Evolutionary conservation across 148 eudicot species (phyloP).

Genomic region (Camellia japonica): DNA sequence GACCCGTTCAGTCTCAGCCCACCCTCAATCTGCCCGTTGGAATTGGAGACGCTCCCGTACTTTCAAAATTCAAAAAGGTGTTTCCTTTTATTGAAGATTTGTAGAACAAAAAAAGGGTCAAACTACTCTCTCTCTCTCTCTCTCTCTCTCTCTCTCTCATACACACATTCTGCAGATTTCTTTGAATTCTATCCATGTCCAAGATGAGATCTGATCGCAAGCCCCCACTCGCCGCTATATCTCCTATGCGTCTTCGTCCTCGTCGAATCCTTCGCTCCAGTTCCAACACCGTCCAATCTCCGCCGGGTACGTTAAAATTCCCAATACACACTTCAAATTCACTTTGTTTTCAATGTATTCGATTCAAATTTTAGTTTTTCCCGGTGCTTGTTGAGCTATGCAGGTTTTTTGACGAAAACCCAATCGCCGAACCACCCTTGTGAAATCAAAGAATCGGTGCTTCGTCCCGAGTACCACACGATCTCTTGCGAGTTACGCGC

Average conservation of each 20-base stretch:
- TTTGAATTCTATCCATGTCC: constrained; percentile 14
- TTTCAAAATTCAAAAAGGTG: too few species aligned
- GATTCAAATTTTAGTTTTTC: neutral
- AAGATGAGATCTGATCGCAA: constrained; percentile 60
- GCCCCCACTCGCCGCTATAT: constrained; percentile 61
- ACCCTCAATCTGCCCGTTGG: too few species aligned
- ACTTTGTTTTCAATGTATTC: neutral
- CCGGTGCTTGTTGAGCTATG: neutral
- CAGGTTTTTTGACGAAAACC: constrained; percentile 46
- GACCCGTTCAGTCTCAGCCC: too few species aligned
- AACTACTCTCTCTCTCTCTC: neutral
- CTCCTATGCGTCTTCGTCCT: constrained; percentile 62
- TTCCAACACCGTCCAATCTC: constrained; percentile 35
- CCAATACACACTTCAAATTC: neutral
- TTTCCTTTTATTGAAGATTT: neutral
- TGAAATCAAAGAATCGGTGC: constrained; percentile 26
- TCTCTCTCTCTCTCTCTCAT: neutral
- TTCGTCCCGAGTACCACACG: constrained; percentile 44
- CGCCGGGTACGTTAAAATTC: constrained; percentile 41
- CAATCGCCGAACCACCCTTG: constrained; percentile 30
- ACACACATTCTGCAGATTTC: neutral
- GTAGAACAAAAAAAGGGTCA: too few species aligned
- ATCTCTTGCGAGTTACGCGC: constrained; percentile 58
- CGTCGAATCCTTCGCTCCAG: constrained; percentile 58
- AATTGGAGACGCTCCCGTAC: too few species aligned